Conservation (phyloP, 148 eudicot species). For the Fallopia convolvulus region DNA sequence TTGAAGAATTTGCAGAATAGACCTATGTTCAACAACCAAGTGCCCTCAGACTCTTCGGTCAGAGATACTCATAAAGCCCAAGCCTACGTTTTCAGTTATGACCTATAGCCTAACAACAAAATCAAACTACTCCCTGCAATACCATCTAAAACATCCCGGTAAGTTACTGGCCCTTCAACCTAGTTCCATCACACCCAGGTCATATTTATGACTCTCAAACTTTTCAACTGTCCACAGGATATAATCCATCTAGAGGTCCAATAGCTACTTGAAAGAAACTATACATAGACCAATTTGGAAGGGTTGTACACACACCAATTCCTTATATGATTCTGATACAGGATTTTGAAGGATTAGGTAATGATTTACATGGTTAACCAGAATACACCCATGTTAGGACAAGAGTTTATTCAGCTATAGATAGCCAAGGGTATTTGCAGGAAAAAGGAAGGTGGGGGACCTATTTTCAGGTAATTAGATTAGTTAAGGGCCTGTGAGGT, state of each 20-base stretch:
- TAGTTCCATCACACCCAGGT: not conserved
- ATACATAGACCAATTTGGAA: not conserved
- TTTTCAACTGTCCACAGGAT: not conserved
- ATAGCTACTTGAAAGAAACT: not conserved
- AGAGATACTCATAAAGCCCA: not conserved
- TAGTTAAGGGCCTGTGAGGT: not conserved
- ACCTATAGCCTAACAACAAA: not conserved
- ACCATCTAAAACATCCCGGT: not conserved
- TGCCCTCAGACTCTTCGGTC: not conserved
- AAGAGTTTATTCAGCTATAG: not conserved
- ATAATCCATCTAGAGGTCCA: not conserved
- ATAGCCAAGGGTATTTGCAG: not conserved
- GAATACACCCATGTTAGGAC: not conserved
- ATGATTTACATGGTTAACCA: not conserved
- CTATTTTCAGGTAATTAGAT: not conserved
- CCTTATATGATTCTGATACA: not conserved
- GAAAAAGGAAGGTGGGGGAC: not conserved
- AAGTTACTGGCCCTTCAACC: not conserved
- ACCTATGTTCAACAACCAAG: not conserved
- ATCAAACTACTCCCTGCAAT: not conserved
- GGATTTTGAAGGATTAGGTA: not conserved
- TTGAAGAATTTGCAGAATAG: not conserved
- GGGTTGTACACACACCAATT: not conserved
- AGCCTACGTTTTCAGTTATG: not conserved
- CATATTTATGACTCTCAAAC: not conserved